Evolutionary conservation across 2,329 filamentous ascomycete species (phyloP).

Genomic region (Cladophialophora yegresii): DNA sequence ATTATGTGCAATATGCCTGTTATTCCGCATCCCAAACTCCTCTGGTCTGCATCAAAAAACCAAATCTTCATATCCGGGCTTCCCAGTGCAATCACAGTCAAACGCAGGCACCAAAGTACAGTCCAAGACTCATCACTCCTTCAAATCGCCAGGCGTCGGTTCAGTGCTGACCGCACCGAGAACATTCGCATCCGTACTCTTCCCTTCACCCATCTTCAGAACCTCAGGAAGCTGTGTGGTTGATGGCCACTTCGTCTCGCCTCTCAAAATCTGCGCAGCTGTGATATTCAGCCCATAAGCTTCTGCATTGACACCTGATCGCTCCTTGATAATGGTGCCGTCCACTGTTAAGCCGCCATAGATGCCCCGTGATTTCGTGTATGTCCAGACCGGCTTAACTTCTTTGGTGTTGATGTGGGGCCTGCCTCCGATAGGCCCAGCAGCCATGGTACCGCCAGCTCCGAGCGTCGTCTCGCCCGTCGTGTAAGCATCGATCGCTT

Average conservation of each 20-base stretch:
- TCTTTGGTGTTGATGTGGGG: conserved; percentile 19
- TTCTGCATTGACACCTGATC: conserved; percentile 15
- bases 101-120: neutral
- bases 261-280: conserved; percentile 17
- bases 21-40: neutral
- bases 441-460: conserved; percentile 17
- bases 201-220: conserved; percentile 8
- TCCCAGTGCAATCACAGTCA: neutral
- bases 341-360: conserved; percentile 28
- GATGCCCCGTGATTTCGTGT: conserved; percentile 25
- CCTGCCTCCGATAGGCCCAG: conserved; percentile 23
- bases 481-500: conserved; percentile 20
- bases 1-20: neutral
- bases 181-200: conserved; percentile 7
- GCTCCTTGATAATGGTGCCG: conserved; percentile 22
- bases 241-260: conserved; percentile 13
- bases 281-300: conserved; percentile 20
- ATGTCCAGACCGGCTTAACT: conserved; percentile 26
- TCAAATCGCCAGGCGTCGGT: conserved; percentile 20
- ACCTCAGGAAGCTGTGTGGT: conserved; percentile 14
- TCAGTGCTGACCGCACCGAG: conserved; percentile 15
- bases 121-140: neutral
- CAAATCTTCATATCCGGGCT: neutral
- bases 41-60: neutral
- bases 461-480: conserved; percentile 18